Base-by-base conservation (phyloP, 257 asterid genomes). In the Cordia subcordata region DNA sequence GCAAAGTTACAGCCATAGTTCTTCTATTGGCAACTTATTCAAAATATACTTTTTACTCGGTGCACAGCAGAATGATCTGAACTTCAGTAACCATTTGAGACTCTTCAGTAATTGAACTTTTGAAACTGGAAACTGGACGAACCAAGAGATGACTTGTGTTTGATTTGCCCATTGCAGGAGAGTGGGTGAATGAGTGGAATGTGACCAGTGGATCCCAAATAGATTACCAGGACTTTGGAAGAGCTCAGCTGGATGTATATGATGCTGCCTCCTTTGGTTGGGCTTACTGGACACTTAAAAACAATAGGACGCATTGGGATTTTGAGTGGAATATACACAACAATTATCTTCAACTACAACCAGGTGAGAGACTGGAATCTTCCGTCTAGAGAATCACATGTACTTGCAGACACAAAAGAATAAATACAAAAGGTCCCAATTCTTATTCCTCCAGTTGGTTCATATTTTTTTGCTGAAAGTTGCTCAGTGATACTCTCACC, bases 151-250 rank as follows among this genome's bases (percentile, higher is more conserved):
- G n/a, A n/a, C 15, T 8, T 22, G 18, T 18, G 5, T 35, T n/a
- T 22, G 39, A 47, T 60, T 11, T 15, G 65, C 60, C 61, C 82
- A n/a, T n/a, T n/a, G n/a, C n/a, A 88, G 96, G 96, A 49, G 96
- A 88, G 64, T 88, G 96, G 95, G 93, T 83, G 54, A 81, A 85
- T 22, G 93, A 88, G 68, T 85, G 88, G 96, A 72, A 83, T 17
- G 84, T 74, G 15, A 64, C 58, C 2, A 56, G 59, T n/a, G 94
- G 82, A 56, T 74, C 93, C 15, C 78, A 72, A 61, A 33, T 38
- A 4, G 88, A 81, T 19, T 88, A 85, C 66, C 94, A 76, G 66
- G 86, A 85, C 58, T 85, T 77, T 46, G 96, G 93, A 58, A 66
- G 66, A 68, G 86, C 91, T 38, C 96, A 85, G 68, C 57, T 88